Evolutionary conservation across 2,329 filamentous ascomycete genomes (phyloP).

Genomic region (Ophiocordyceps robertsii): DNA sequence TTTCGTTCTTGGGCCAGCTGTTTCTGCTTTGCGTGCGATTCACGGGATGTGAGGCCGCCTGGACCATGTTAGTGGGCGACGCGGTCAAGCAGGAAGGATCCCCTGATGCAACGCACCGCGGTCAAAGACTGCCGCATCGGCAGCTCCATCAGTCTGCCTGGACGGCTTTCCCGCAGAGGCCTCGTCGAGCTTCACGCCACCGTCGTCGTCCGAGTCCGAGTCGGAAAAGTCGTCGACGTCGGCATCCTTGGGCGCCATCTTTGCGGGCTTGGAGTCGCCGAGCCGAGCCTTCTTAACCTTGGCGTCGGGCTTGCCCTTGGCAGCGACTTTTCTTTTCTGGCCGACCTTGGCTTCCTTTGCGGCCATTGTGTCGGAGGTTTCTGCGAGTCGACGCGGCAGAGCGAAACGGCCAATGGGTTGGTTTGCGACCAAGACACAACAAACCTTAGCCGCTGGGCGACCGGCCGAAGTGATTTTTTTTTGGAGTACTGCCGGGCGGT

Average conservation of each 20-base stretch:
- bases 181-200: constrained; percentile 33
- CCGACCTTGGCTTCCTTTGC: constrained; percentile 31
- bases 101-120: constrained; percentile 18
- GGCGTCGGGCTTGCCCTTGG: constrained; percentile 28
- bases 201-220: constrained; percentile 28
- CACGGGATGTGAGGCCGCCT: constrained; percentile 45
- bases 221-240: constrained; percentile 33
- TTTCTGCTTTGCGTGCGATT: constrained; percentile 90
- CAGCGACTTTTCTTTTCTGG: constrained; percentile 42
- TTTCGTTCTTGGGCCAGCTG: constrained; percentile 78
- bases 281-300: constrained; percentile 39
- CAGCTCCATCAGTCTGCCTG: constrained; percentile 16
- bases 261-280: constrained; percentile 16
- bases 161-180: constrained; percentile 21
- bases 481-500: constrained; percentile 21
- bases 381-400: not conserved
- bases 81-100: not conserved
- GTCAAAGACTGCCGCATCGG: constrained; percentile 21
- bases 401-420: not conserved
- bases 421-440: not conserved
- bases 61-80: not conserved
- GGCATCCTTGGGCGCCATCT: constrained; percentile 24
- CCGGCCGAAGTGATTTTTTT: constrained; percentile 8
- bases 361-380: constrained; percentile 25
- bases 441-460: not conserved